Conservation (phyloP, 2,329 filamentous ascomycete species). For the Xenoacremonium recifei region DNA sequence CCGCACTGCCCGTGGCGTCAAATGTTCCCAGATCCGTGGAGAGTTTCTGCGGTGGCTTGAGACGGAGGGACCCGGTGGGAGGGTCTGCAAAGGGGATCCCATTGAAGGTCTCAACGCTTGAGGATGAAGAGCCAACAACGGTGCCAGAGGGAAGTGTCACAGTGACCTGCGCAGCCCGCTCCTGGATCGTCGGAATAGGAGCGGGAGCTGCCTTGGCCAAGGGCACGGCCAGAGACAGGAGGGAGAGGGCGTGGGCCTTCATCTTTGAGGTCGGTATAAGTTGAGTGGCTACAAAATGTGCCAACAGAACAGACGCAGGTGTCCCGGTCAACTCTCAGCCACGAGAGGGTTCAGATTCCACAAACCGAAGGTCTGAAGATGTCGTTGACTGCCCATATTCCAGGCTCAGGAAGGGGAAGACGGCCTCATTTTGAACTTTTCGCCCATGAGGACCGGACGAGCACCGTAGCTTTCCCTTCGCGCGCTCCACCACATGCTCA, state of each 20-base stretch:
- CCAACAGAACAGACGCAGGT: not conserved
- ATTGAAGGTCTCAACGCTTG: conserved; percentile 64
- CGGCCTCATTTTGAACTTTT: not conserved
- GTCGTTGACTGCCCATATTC: not conserved
- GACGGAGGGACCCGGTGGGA: conserved; percentile 63
- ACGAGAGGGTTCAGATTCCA: not conserved
- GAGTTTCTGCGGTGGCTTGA: conserved; percentile 64
- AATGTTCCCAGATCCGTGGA: conserved; percentile 57
- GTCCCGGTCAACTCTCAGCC: too few relatives aligned
- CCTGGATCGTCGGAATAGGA: conserved; percentile 31
- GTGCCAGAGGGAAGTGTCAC: conserved; percentile 57
- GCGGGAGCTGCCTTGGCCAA: conserved; percentile 17
- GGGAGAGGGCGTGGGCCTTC: not conserved
- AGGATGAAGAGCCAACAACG: conserved; percentile 46
- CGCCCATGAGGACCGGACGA: too few relatives aligned
- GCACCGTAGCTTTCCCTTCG: not conserved
- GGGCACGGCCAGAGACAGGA: conserved; percentile 4
- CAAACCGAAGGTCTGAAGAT: not conserved
- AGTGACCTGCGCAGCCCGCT: conserved; percentile 45
- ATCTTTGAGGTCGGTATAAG: not conserved
- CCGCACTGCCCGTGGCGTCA: conserved; percentile 55
- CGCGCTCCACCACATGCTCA: not conserved
- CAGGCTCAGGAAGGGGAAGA: not conserved
- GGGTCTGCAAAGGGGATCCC: conserved; percentile 75
- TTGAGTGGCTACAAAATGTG: not conserved